Conservation (phyloP, 805 yeast species). For the Brettanomyces custersianus region DNA sequence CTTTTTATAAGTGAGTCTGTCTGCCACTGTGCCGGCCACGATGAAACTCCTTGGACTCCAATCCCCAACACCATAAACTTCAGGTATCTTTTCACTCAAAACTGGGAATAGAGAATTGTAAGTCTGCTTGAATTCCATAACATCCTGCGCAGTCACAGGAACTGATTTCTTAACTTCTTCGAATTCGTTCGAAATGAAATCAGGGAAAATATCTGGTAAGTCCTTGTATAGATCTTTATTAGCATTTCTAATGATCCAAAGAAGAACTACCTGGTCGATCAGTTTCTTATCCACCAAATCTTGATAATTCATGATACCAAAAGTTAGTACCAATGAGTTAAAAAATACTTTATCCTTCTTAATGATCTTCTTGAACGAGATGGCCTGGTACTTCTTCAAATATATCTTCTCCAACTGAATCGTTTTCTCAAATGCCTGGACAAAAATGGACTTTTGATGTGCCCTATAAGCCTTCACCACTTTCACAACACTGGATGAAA, state of each 20-base stretch:
- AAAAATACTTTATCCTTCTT: constrained; percentile 31
- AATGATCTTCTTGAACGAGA: constrained; percentile 43
- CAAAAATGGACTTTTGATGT: constrained; percentile 41
- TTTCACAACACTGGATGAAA: constrained; percentile 19
- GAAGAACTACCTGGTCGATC: constrained; percentile 48
- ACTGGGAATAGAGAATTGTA: constrained; percentile 36
- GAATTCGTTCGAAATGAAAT: constrained; percentile 33
- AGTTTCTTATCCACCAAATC: constrained; percentile 39
- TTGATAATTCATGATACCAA: constrained; percentile 49
- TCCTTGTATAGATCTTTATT: constrained; percentile 32
- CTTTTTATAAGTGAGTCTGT: constrained; percentile 20
- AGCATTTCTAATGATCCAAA: constrained; percentile 55
- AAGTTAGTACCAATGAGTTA: constrained; percentile 41
- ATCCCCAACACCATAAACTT: constrained; percentile 38
- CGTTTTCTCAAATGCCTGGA: constrained; percentile 34
- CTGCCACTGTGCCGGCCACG: constrained; percentile 29
- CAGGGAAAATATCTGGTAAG: constrained; percentile 33
- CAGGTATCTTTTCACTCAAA: constrained; percentile 39
- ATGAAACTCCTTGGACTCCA: constrained; percentile 42
- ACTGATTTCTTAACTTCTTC: constrained; percentile 23
- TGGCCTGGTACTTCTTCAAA: constrained; percentile 36
- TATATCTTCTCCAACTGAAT: constrained; percentile 36
- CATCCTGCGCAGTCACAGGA: constrained; percentile 40
- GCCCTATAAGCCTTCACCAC: constrained; percentile 37
- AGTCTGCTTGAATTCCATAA: constrained; percentile 41